Percentiles rank a stretch among this genome's conserved stretches.
phyloP scores from a whole-genome alignment of 2,329 filamentous ascomycete species.

The Fusarium albidum region DNA sequence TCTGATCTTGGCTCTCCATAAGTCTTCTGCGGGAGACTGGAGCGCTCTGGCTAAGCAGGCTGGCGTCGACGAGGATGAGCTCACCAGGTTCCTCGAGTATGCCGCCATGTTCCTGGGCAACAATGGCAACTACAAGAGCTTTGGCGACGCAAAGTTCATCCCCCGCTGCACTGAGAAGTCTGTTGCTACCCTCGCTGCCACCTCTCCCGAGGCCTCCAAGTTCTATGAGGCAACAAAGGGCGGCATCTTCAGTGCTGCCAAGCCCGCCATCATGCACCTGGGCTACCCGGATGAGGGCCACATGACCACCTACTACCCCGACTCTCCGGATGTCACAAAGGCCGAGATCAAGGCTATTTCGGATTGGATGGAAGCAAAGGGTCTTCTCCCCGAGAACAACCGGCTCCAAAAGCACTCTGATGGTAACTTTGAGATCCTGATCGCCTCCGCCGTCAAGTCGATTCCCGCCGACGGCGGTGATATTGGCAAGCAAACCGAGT shows the following conservation, averaged over 20 bases:
- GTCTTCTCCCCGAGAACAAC: constrained; percentile 79
- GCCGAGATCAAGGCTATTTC: constrained; percentile 77
- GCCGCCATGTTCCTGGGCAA: constrained; percentile 82
- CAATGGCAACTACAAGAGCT: constrained; percentile 85
- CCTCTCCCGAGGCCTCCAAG: constrained; percentile 66
- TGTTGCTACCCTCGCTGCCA: constrained; percentile 70
- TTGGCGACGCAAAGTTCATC: constrained; percentile 85
- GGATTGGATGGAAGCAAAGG: constrained; percentile 76
- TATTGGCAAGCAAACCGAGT: constrained; percentile 70
- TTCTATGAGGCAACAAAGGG: constrained; percentile 74
- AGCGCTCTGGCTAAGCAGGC: constrained; percentile 70
- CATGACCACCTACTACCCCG: constrained; percentile 83
- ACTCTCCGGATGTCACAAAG: constrained; percentile 77
- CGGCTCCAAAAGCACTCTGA: constrained; percentile 72
- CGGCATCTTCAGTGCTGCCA: constrained; percentile 74
- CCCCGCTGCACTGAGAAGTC: constrained; percentile 72
- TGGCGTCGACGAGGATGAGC: constrained; percentile 68
- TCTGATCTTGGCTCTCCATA: constrained; percentile 78
- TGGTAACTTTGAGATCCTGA: constrained; percentile 75
- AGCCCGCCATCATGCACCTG: constrained; percentile 74
- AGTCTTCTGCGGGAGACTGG: constrained; percentile 74
- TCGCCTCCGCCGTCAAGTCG: constrained; percentile 71
- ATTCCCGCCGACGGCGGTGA: constrained; percentile 72
- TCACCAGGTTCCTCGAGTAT: constrained; percentile 78
- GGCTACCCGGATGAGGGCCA: constrained; percentile 79